Base-by-base conservation (phyloP, 225 moss, liverwort and hornwort genomes). In the Pseudisothecium myosuroides region DNA sequence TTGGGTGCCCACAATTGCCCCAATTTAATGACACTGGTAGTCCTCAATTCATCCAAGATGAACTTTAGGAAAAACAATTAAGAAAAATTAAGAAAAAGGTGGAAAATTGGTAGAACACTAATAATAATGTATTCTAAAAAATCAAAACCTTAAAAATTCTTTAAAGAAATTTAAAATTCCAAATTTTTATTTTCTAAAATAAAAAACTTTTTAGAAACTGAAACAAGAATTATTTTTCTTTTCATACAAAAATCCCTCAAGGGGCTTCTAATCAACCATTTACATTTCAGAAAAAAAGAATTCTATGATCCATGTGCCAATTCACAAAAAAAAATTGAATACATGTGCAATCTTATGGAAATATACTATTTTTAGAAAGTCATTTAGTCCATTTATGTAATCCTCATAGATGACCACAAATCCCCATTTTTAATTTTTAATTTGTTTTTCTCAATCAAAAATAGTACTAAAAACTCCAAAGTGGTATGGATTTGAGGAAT, bases 11-110 rank as follows among this genome's bases (percentile, higher is more conserved):
- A 16, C 6, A 74, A 47, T 31, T 1, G 1, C 1, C 4, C 18
- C 7, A 47, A 19, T 18, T 47, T 29, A 49, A 74, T 0, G 1
- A 0, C 31, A 18, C 49, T 31, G 17, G 4, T 1, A 31, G 2
- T 47, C 19, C 0, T 74, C 31, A 73, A 74, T 7, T 74, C 11
- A 19, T 0, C 7, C 1, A 49, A 31, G 7, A 47, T 47, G 72
- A 47, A 47, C 11, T 49, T 47, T 12, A 18, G 3, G 1, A 47
- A 29, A 29, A 74, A 19, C 1, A 29, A 31, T 49, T 47, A 2
- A 0, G 18, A 47, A 47, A 31, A 47, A 0, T 11, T 16, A 31
- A 18, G 2, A n/a, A 39, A 73, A 17, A 43, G 3, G 3, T 29
- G 1, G 0, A 13, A 37, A 47, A 74, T 19, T 11, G 5, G 2